Percentiles rank a stretch among this genome's conserved stretches.
These are phyloP conservation scores for Alnus glutinosa DNA, from an alignment of 306 rosid genomes.

Conservation along the genomic window DNA sequence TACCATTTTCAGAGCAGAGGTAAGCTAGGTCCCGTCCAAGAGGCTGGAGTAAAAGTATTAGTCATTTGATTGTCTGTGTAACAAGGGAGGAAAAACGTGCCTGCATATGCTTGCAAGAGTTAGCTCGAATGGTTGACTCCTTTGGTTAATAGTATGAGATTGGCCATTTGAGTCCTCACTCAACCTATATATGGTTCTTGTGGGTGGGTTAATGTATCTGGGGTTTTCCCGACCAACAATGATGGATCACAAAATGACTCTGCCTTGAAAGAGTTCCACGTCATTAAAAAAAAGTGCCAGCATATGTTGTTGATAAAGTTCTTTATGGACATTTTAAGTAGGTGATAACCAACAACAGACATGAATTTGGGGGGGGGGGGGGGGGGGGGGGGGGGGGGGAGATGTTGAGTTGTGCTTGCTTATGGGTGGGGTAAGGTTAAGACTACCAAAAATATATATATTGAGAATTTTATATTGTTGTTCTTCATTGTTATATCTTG, in stretches of 20 bases:
- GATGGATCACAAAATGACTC: no score
- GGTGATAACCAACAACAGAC: neutral
- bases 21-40: conserved; percentile 24
- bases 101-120: neutral
- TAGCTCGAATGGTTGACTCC: no score
- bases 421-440: neutral
- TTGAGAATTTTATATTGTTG: neutral
- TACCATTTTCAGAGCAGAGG: conserved; percentile 92
- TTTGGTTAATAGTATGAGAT: no score
- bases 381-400: no score
- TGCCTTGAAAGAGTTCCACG: no score
- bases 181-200: no score
- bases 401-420: neutral
- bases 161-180: no score
- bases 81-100: neutral
- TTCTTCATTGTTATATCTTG: conserved; percentile 16
- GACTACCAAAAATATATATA: conserved; percentile 2
- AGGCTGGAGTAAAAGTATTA: neutral
- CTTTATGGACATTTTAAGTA: neutral
- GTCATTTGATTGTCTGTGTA: neutral
- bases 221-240: no score
- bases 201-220: no score
- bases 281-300: no score
- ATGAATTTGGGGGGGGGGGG: neutral
- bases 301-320: no score